phyloP scores from a whole-genome alignment of 495 filamentous ascomycete species.

The Hapsidospora chrysogenum region DNA sequence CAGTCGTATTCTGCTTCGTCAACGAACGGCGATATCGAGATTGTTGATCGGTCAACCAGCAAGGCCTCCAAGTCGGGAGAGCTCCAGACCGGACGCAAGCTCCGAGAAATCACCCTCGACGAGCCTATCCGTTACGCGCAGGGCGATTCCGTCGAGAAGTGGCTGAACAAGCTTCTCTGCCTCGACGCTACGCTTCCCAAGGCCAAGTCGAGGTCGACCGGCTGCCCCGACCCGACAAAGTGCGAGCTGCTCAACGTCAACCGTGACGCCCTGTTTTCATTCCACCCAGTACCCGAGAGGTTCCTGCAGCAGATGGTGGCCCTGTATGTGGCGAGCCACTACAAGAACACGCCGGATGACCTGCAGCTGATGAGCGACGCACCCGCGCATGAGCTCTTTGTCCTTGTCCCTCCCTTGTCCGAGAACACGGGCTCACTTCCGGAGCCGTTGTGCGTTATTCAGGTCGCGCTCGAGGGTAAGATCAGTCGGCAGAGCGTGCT shows the following conservation, averaged over 20 bases:
- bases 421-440: conserved; percentile 65
- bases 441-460: conserved; percentile 87
- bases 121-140: conserved; percentile 93
- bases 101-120: conserved; percentile 79
- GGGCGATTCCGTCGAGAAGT: conserved; percentile 83
- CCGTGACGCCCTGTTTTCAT: conserved; percentile 93
- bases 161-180: conserved; percentile 89
- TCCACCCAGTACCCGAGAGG: conserved; percentile 91
- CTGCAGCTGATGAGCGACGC: conserved; percentile 96
- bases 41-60: conserved; percentile 58
- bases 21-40: conserved; percentile 34
- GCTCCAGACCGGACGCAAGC: conserved; percentile 51
- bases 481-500: conserved; percentile 88
- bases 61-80: conserved; percentile 47
- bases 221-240: conserved; percentile 76
- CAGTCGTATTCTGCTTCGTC: conserved; percentile 53
- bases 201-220: conserved; percentile 55
- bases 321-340: conserved; percentile 93
- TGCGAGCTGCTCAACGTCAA: conserved; percentile 90
- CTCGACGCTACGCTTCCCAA: conserved; percentile 77
- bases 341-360: conserved; percentile 98
- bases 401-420: conserved; percentile 74
- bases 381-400: conserved; percentile 91
- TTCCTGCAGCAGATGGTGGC: conserved; percentile 97
- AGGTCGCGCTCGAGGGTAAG: conserved; percentile 85